These are phyloP conservation scores for Rhizopus microsporus DNA, from an alignment of 371 early-diverging fungal species.

Conservation along the genomic window DNA sequence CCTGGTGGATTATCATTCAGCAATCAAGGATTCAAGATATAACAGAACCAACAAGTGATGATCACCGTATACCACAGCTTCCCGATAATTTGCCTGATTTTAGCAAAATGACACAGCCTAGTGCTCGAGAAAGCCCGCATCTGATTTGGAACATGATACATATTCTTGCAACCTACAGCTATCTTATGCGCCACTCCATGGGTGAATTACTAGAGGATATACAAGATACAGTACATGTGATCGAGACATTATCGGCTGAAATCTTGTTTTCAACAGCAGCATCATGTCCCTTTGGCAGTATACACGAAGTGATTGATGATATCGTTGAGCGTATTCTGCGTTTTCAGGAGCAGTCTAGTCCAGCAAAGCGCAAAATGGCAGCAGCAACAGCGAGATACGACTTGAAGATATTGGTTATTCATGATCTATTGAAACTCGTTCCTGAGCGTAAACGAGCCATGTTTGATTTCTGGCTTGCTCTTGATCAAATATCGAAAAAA, in stretches of 20 bases:
- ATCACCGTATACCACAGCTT: constrained; percentile 4
- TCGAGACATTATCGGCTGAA: constrained; percentile 15
- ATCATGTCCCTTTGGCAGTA: constrained; percentile 18
- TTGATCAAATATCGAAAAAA: constrained; percentile 13
- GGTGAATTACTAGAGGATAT: constrained; percentile 34
- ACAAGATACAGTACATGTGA: constrained; percentile 12
- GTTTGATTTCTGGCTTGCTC: constrained; percentile 27
- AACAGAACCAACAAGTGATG: constrained; percentile 6
- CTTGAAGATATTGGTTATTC: constrained; percentile 21
- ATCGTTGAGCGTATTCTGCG: constrained; percentile 18
- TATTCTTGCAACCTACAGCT: constrained; percentile 36
- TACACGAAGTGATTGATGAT: constrained; percentile 24
- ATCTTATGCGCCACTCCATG: constrained; percentile 36
- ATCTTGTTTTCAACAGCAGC: constrained; percentile 27
- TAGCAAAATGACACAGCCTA: constrained; percentile 16
- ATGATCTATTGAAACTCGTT: constrained; percentile 20
- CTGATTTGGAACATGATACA: constrained; percentile 33
- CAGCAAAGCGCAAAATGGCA: neutral
- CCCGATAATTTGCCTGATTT: constrained; percentile 20
- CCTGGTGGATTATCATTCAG: constrained; percentile 37
- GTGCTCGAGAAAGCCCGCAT: constrained; percentile 20
- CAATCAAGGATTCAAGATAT: constrained; percentile 10
- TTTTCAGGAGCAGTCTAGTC: constrained; percentile 7
- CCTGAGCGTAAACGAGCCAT: constrained; percentile 20
- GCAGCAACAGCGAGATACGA: constrained; percentile 10